A percentile compares a stretch with the other conserved stretches of the same genome.
Conservation (phyloP, 257 asterid genomes). For the Handroanthus guayacan region DNA sequence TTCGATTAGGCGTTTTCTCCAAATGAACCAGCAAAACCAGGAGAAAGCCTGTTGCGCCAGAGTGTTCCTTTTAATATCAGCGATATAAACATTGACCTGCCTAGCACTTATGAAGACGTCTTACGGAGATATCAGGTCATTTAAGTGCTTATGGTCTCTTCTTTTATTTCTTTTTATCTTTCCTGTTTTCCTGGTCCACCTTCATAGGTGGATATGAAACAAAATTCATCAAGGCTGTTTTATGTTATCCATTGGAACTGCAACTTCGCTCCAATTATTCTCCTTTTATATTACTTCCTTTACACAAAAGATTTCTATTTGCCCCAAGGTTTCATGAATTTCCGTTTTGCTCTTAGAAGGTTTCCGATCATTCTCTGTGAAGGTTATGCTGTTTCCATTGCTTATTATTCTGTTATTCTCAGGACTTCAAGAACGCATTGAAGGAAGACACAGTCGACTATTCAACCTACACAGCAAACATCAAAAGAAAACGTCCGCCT, state of each 20-base stretch:
- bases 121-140: constrained; percentile 85
- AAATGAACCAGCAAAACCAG: constrained; percentile 77
- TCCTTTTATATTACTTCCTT: background rate
- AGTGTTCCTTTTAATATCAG: constrained; percentile 62
- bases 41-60: constrained; percentile 75
- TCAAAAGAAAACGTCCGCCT: constrained; percentile 66
- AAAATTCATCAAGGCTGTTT: background rate
- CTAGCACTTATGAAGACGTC: constrained; percentile 66
- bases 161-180: background rate
- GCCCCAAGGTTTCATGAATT: background rate
- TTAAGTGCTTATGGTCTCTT: constrained; percentile 19
- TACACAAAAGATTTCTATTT: background rate
- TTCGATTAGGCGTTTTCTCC: constrained; percentile 79
- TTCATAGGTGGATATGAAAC: background rate
- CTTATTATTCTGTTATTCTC: constrained; percentile 16
- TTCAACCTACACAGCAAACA: constrained; percentile 66
- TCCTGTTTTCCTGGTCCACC: background rate
- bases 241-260: background rate
- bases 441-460: constrained; percentile 71
- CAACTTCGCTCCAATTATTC: background rate
- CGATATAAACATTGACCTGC: constrained; percentile 74
- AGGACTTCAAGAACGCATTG: constrained; percentile 71
- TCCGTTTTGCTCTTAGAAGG: background rate
- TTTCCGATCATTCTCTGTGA: background rate
- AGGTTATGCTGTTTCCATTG: background rate